phyloP scores from a whole-genome alignment of 257 asterid species.

The Gentiana macrophylla region DNA sequence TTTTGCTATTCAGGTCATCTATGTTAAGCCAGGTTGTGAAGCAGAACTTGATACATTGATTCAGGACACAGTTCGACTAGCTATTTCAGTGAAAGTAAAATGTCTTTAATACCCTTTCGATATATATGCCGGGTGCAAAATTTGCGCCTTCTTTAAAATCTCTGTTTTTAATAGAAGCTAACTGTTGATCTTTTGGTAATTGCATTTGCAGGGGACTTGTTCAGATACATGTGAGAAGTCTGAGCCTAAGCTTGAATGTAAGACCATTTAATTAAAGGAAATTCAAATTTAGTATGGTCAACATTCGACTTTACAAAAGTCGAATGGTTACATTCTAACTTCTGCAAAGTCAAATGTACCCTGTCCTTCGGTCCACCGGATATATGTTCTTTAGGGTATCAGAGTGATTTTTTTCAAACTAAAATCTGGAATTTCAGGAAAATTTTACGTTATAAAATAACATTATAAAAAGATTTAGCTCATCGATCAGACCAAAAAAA shows the following conservation, averaged over 20 bases:
- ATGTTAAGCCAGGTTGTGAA: slow-evolving; percentile 78
- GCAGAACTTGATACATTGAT: slow-evolving; percentile 70
- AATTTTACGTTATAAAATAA: too few species aligned
- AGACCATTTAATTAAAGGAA: slow-evolving; percentile 4
- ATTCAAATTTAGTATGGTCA: neutral
- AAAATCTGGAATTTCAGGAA: too few species aligned
- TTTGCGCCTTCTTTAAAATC: neutral
- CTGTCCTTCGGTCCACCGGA: too few species aligned
- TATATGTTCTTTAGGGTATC: too few species aligned
- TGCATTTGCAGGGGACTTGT: slow-evolving; percentile 60
- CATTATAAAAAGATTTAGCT: too few species aligned
- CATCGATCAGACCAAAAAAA: neutral
- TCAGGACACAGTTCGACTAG: slow-evolving; percentile 63
- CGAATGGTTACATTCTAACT: too few species aligned
- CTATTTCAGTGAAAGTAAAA: slow-evolving; percentile 56
- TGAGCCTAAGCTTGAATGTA: slow-evolving; percentile 62
- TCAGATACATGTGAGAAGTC: slow-evolving; percentile 68
- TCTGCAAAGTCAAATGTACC: too few species aligned
- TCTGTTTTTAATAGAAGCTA: neutral
- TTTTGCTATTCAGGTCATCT: slow-evolving; percentile 52
- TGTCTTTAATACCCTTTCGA: neutral
- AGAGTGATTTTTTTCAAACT: too few species aligned
- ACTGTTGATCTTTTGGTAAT: neutral
- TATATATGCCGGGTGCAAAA: neutral
- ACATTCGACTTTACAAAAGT: too few species aligned